Percentiles rank a stretch among this genome's conserved stretches.
phyloP scores from a whole-genome alignment of 129 eudicot species.

The Flaveria trinervia region DNA sequence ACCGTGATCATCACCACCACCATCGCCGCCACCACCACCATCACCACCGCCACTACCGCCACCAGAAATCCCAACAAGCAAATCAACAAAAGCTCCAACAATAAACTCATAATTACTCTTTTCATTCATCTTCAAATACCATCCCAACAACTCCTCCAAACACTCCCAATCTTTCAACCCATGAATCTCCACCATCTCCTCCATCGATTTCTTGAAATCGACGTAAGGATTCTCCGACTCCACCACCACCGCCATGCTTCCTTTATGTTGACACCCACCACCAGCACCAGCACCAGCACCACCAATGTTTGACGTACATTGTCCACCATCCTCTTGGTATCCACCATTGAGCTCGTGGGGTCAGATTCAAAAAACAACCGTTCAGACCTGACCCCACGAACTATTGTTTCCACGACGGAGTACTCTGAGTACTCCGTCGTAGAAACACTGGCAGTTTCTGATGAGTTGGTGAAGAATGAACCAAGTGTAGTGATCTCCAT shows the following conservation, averaged over 20 bases:
- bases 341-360: slow-evolving; percentile 40
- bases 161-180: slow-evolving; percentile 76
- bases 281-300: neutral
- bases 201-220: slow-evolving; percentile 88
- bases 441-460: slow-evolving; percentile 53
- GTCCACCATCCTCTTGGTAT: slow-evolving; percentile 22
- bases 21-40: slow-evolving; percentile 15
- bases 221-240: slow-evolving; percentile 70
- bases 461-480: slow-evolving; percentile 59
- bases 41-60: slow-evolving; percentile 1
- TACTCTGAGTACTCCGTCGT: slow-evolving; percentile 35
- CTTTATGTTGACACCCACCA: slow-evolving; percentile 39
- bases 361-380: slow-evolving; percentile 74
- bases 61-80: slow-evolving; percentile 47
- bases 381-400: slow-evolving; percentile 54
- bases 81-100: slow-evolving; percentile 81
- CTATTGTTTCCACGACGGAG: slow-evolving; percentile 47
- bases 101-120: slow-evolving; percentile 69
- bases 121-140: slow-evolving; percentile 86
- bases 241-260: slow-evolving; percentile 62
- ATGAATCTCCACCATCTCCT: slow-evolving; percentile 83
- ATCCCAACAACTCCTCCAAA: slow-evolving; percentile 70
- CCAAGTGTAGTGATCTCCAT: slow-evolving; percentile 41
- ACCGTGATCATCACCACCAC: slow-evolving; percentile 8
- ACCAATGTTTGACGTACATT: slow-evolving; percentile 9